Percentiles rank a stretch among this genome's conserved stretches.
phyloP scores from a whole-genome alignment of 164 flowering plant species.

The Pachysandra terminalis region DNA sequence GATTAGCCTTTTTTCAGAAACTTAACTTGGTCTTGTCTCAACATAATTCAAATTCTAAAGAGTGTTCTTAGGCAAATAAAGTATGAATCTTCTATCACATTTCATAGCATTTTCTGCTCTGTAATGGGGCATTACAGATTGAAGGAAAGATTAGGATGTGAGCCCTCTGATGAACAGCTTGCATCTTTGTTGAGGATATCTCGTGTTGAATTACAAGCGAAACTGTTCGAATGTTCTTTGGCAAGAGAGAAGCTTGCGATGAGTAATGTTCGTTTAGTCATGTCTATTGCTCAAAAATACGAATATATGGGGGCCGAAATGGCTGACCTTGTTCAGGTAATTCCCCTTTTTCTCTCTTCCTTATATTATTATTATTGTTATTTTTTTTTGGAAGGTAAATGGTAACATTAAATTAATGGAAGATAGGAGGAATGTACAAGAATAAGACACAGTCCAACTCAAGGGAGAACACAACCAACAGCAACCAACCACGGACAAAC shows the following conservation, averaged over 20 bases:
- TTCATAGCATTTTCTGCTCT: neutral
- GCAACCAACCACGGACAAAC: too few relatives aligned
- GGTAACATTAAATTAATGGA: too few relatives aligned
- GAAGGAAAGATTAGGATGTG: conserved; percentile 73
- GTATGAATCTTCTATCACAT: neutral
- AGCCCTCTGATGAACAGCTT: conserved; percentile 86
- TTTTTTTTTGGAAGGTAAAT: too few relatives aligned
- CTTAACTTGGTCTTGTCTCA: too few relatives aligned
- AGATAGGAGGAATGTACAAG: too few relatives aligned
- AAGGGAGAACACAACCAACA: too few relatives aligned
- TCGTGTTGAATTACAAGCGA: conserved; percentile 54
- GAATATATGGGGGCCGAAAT: conserved; percentile 90
- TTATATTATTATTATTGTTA: neutral
- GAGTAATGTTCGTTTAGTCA: conserved; percentile 96
- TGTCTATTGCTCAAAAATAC: conserved; percentile 89
- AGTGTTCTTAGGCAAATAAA: neutral
- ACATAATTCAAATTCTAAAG: too few relatives aligned
- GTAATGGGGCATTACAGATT: conserved; percentile 37
- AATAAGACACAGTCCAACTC: too few relatives aligned
- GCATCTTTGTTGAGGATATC: conserved; percentile 70
- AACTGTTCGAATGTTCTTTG: conserved; percentile 61
- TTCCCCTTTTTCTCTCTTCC: neutral
- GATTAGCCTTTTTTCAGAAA: too few relatives aligned
- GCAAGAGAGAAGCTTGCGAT: conserved; percentile 91
- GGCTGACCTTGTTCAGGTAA: conserved; percentile 96